Base-by-base conservation (phyloP, 2,329 filamentous ascomycete species). In the Rhinocladiella mackenziei region DNA sequence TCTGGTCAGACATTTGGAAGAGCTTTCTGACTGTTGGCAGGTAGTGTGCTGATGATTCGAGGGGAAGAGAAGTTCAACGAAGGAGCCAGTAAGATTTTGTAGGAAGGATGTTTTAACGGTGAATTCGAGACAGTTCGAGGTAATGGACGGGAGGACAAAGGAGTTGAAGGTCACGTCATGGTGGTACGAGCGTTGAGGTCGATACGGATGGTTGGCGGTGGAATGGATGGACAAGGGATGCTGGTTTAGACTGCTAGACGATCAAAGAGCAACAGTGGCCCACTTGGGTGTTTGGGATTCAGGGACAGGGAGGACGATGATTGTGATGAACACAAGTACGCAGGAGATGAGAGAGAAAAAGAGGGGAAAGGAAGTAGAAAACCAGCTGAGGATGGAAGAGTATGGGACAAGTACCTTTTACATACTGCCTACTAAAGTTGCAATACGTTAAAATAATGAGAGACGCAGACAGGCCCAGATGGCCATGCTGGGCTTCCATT, bases 1-100 rank as follows among this genome's bases (percentile, higher is more conserved):
- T 65, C 56, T 66, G 63, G 59, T 65, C 62, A 30, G 70, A 65
- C 71, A 74, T 75, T 47, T 34, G 18, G 31, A 22, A 19, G 5
- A 40, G 36, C 18, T 34, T n/a, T 35, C 32, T 33, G 22, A 23
- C 34, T 34, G 39, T 29, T 13, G 18, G 31, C 10, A 37, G 37
- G 28, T 28, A 33, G 32, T 17, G 10, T 30, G 14, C 30, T 14
- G 34, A 30, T 13, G 29, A 9, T n/a, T 32, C 29, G 29, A 9
- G 23, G n/a, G 23, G 23, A 8, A 8, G 23, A n/a, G n/a, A 26
- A 26, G 23, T 8, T 26, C n/a, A n/a, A n/a, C n/a, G 23, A 32
- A 32, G 9, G 29, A 15, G 29, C 29, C 10, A 7, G 7, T 13
- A 15, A 32, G 14, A 15, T 32, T 7, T 32, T 10, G 29, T 26